Percentiles rank a stretch among this genome's conserved stretches.
These are phyloP conservation scores for Pelargonium australe DNA, from an alignment of 441 rosid genomes.

Conservation along the genomic window DNA sequence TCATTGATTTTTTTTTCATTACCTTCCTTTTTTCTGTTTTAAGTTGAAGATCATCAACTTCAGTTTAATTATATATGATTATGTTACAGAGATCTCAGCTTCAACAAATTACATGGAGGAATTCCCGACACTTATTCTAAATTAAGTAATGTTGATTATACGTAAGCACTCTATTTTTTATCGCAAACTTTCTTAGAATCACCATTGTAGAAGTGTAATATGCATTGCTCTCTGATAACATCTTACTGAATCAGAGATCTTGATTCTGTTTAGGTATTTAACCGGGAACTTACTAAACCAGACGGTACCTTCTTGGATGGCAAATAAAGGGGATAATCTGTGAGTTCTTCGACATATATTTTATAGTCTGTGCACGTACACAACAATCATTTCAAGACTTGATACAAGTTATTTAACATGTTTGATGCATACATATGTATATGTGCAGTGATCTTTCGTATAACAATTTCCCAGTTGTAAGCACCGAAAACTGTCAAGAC, in stretches of 20 bases:
- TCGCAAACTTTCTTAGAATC: too few relatives aligned
- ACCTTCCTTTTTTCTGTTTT: not conserved
- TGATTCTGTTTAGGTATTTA: conserved; percentile 34
- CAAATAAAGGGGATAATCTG: conserved; percentile 24
- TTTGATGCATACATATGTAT: not conserved
- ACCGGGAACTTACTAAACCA: conserved; percentile 52
- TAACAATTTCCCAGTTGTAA: conserved; percentile 34
- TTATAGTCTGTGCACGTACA: too few relatives aligned
- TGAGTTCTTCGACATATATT: conserved; percentile 21
- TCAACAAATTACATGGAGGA: conserved; percentile 50
- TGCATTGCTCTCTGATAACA: too few relatives aligned
- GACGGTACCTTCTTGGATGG: conserved; percentile 39
- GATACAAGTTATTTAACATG: not conserved
- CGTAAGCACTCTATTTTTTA: conserved; percentile 29
- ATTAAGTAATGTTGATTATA: conserved; percentile 18
- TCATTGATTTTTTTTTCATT: not conserved
- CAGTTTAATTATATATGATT: not conserved
- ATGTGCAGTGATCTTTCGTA: conserved; percentile 53
- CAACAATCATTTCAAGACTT: not conserved
- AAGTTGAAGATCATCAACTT: not conserved
- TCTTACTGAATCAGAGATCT: not conserved
- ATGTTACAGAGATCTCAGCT: conserved; percentile 56
- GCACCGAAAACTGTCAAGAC: conserved; percentile 17
- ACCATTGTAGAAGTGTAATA: too few relatives aligned
- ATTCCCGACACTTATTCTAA: conserved; percentile 28